Conservation (phyloP, 768 basidiomycete genomes). For the Tylopilus felleus region DNA sequence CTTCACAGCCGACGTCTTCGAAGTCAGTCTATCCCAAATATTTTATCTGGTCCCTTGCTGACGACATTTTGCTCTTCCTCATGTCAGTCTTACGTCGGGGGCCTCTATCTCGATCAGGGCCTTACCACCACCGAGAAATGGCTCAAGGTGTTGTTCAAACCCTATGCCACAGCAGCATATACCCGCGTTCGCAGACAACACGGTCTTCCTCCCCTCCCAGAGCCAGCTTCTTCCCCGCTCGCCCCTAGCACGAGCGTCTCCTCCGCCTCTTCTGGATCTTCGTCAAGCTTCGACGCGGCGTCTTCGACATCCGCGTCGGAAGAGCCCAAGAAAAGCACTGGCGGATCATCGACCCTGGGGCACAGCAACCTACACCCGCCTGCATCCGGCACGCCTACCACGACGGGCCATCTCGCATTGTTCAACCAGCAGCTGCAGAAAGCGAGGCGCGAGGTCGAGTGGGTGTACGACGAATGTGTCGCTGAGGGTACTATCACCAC, state of each 20-base stretch:
- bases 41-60: background rate
- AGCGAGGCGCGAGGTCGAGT: constrained; percentile 56
- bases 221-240: constrained; percentile 22
- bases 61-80: background rate
- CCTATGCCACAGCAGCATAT: constrained; percentile 64
- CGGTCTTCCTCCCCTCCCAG: constrained; percentile 50
- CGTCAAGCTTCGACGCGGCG: background rate
- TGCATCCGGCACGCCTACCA: constrained; percentile 27
- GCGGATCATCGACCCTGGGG: constrained; percentile 11
- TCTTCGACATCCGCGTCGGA: background rate
- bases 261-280: constrained; percentile 10
- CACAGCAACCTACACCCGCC: constrained; percentile 13
- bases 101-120: constrained; percentile 69
- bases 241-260: constrained; percentile 16
- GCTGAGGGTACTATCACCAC: constrained; percentile 57
- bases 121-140: constrained; percentile 53
- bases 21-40: constrained; percentile 42
- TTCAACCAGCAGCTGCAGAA: constrained; percentile 79
- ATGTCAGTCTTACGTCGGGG: constrained; percentile 72
- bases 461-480: constrained; percentile 57
- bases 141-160: constrained; percentile 60
- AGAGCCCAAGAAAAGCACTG: background rate
- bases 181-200: constrained; percentile 61
- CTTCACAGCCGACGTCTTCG: constrained; percentile 67
- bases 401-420: constrained; percentile 65